phyloP scores from a whole-genome alignment of 2,329 filamentous ascomycete genomes.

The Pseudohalonectria lignicola region DNA sequence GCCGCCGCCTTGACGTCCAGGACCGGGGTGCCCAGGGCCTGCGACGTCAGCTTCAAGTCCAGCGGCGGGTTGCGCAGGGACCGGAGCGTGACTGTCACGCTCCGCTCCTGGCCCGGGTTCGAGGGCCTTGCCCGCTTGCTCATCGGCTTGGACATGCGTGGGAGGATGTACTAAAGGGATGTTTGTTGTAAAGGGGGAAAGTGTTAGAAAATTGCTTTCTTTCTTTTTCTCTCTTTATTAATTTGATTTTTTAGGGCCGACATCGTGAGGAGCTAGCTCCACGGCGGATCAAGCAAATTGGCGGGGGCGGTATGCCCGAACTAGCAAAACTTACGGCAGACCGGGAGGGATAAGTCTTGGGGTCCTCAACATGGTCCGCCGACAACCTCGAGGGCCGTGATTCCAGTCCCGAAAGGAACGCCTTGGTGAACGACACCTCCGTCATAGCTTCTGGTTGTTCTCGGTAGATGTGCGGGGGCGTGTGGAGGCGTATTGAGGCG shows the following conservation, averaged over 20 bases:
- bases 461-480: too few relatives aligned
- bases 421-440: constrained; percentile 77
- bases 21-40: constrained; percentile 59
- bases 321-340: constrained; percentile 60
- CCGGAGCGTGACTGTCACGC: constrained; percentile 52
- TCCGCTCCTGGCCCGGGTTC: constrained; percentile 41
- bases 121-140: constrained; percentile 30
- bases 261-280: constrained; percentile 4
- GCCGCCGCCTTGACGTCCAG: constrained; percentile 69
- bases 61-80: constrained; percentile 67
- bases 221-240: background rate
- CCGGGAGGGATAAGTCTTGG: constrained; percentile 64
- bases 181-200: constrained; percentile 1
- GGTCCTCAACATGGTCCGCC: constrained; percentile 84
- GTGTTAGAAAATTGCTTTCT: constrained; percentile 8
- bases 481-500: too few relatives aligned
- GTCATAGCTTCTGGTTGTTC: too few relatives aligned
- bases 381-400: constrained; percentile 69
- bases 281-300: too few relatives aligned
- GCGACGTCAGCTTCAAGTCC: constrained; percentile 53
- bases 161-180: constrained; percentile 60
- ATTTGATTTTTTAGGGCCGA: background rate
- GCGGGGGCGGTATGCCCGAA: too few relatives aligned
- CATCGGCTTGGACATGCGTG: constrained; percentile 51
- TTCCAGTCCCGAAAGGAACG: constrained; percentile 73